Evolutionary conservation across 2,329 filamentous ascomycete species (phyloP), one percentile per base, ranked within the genome.

Genomic region (Epichloe sp.): DNA sequence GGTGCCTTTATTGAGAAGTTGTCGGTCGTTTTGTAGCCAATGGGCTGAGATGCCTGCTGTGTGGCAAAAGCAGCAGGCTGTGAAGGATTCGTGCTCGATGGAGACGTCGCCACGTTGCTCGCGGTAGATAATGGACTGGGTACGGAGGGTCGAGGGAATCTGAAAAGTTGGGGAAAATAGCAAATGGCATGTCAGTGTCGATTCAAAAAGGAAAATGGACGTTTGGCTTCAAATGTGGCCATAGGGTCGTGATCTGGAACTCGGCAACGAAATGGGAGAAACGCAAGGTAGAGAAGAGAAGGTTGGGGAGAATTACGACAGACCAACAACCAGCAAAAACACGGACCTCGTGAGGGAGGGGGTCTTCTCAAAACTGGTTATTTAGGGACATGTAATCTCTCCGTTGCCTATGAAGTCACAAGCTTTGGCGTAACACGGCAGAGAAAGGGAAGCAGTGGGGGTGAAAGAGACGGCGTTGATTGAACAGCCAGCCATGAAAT

Each of bases 51-150:
- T 51, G 62, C 65, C 54, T 56, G 56, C 35, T 48, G 47, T 43
- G 44, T 52, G 43, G 54, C 49, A 45, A 56, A 56, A 55, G 57
- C 59, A 37, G 55, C 48, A 31, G 47, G 51, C 36, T 57, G 59
- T 50, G 54, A 57, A 44, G 70, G 68, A 56, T 68, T 73, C 48
- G 70, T 63, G 57, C 63, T 72, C 54, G 68, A 63, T 49, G 71
- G 67, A 54, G 68, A 67, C 59, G 71, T 73, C 47, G 69, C 63
- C 50, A 68, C 65, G 52, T 57, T 65, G 59, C 64, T 71, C 53
- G 68, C 71, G 52, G 70, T 68, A 53, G 59, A 77, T 46, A 78
- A 65, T 56, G 76, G 75, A 59, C 75, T 78, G 44, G 75, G 72
- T 54, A 71, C 66, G 51, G 68, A 62, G 60, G 69, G 73, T 61